Base-by-base conservation (phyloP, 192 early-diverging fungal genomes). In the Mycoemilia scoparia region DNA sequence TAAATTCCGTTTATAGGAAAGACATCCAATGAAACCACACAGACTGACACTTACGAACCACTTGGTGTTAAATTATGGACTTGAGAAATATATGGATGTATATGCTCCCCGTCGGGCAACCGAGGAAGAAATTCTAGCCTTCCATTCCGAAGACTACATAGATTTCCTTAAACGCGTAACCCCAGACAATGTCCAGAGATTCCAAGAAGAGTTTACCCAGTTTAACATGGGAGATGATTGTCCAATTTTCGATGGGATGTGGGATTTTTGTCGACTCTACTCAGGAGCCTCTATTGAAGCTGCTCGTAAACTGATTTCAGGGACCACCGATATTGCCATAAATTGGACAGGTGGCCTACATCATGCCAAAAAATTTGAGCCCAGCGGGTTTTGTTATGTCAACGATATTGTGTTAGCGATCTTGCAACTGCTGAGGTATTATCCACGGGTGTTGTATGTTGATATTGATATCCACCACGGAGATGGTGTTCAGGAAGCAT, bases 181-280 rank as follows among this genome's bases (percentile, higher is more conserved):
- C 1, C 76, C 77, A 0, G 77, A 76, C 16, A 83, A 75, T 47
- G 55, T 41, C 26, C 22, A 10, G 51, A n/a, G n/a, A n/a, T n/a
- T n/a, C n/a, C 55, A 69, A 69, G 43, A 51, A 38, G 26, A 50
- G 21, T 75, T 76, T 29, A 49, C 63, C 11, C 60, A 70, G 27
- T 82, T 85, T 53, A 97, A 97, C 41, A 78, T 98, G 13, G 84
- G 87, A 7, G 95, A 98, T 36, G 95, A 98, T 60, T 96, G 91
- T 40, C 95, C 95, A 3, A 80, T 95, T 7, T 98, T 91, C 61
- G 86, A 87, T 34, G 95, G 95, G 6, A 71, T 96, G 54, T 98
- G 80, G 62, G 91, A 98, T 33, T 98, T 91, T 38, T 89, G 84
- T 45, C 59, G 73, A 8, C 74, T 87, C 5, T 89, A 89, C 39